These are phyloP conservation scores for Didymella lethalis DNA, from an alignment of 2,329 filamentous ascomycete genomes.

Conservation along the genomic window DNA sequence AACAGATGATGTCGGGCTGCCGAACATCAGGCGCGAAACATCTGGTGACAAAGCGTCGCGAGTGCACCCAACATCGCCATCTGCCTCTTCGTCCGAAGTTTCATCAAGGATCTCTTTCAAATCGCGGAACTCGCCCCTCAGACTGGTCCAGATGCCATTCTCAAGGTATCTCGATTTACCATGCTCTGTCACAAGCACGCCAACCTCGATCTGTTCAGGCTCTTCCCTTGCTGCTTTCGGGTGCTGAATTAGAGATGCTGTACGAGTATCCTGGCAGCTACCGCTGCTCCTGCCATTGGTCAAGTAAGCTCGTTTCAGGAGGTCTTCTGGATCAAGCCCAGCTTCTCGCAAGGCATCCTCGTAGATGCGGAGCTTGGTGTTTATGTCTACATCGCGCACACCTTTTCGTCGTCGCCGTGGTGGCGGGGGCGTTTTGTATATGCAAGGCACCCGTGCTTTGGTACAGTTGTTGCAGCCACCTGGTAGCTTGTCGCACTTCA, in stretches of 20 bases:
- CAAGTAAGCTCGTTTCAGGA: constrained; percentile 27
- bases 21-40: constrained; percentile 33
- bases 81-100: constrained; percentile 38
- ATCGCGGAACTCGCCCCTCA: constrained; percentile 42
- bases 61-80: background rate
- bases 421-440: constrained; percentile 46
- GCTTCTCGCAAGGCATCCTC: constrained; percentile 41
- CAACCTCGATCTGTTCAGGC: constrained; percentile 3
- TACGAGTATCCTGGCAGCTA: background rate
- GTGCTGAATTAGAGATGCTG: background rate
- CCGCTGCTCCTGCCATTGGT: background rate
- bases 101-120: constrained; percentile 41
- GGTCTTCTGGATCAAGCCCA: constrained; percentile 38
- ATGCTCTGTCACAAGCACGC: constrained; percentile 37
- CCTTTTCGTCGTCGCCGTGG: constrained; percentile 42
- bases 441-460: constrained; percentile 41
- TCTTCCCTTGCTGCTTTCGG: background rate
- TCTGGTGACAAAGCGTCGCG: constrained; percentile 19
- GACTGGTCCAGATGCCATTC: constrained; percentile 44
- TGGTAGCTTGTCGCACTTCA: constrained; percentile 43
- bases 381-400: constrained; percentile 33
- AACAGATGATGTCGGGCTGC: constrained; percentile 19
- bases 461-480: constrained; percentile 44
- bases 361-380: constrained; percentile 39
- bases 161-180: constrained; percentile 46